A percentile compares a stretch with the other conserved stretches of the same genome.
Evolutionary conservation across 306 rosid genomes (phyloP).

Genomic region (Datisca glomerata): DNA sequence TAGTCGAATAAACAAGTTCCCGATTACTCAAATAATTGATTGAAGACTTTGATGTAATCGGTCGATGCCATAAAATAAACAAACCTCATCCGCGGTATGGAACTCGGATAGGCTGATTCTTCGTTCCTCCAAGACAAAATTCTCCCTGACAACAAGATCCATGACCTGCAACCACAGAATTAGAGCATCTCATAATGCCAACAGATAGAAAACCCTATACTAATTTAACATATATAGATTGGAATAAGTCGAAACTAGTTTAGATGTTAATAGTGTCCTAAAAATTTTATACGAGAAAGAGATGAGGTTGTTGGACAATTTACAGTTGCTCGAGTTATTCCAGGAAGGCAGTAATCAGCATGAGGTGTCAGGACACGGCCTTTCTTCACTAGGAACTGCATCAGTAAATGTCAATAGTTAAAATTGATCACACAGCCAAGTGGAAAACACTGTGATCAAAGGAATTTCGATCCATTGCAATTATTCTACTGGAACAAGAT

Average conservation of each 20-base stretch:
- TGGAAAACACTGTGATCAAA: constrained; percentile 1
- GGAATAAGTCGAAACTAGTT: neutral
- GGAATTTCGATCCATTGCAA: constrained; percentile 2
- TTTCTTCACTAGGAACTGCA: constrained; percentile 73
- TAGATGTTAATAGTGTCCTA: neutral
- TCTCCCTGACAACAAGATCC: constrained; percentile 65
- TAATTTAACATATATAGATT: too few species aligned
- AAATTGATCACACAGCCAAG: constrained; percentile 2
- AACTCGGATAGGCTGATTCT: constrained; percentile 73
- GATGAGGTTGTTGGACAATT: constrained; percentile 16
- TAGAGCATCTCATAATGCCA: neutral
- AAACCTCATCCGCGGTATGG: constrained; percentile 85
- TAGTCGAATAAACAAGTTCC: too few species aligned
- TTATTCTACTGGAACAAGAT: constrained; percentile 1
- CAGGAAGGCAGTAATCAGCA: constrained; percentile 90
- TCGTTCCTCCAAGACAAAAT: constrained; percentile 56
- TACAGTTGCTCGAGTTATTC: constrained; percentile 75
- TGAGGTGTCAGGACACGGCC: constrained; percentile 65
- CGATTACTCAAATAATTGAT: too few species aligned
- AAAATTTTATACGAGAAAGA: neutral
- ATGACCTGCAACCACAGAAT: constrained; percentile 36
- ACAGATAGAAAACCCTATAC: neutral
- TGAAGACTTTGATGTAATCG: neutral
- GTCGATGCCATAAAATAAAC: neutral
- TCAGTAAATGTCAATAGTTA: constrained; percentile 1